Conservation (phyloP, 148 eudicot species). For the Fagopyrum tataricum region DNA sequence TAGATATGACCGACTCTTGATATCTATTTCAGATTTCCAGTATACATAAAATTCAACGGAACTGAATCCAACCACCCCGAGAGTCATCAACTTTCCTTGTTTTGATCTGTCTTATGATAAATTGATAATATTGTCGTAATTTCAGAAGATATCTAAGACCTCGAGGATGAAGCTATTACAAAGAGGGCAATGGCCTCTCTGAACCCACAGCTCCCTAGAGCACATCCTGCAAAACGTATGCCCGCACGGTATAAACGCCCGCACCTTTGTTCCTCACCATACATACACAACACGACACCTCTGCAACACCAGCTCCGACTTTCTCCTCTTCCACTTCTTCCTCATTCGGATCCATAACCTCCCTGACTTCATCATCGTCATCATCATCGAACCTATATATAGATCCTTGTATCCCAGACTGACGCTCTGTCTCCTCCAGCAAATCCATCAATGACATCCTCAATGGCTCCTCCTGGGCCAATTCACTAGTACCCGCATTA, state of each 20-base stretch:
- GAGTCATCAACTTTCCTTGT: neutral
- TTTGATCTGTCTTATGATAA: neutral
- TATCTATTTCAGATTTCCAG: neutral
- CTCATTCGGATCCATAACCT: too few relatives aligned
- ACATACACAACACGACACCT: constrained; percentile 9
- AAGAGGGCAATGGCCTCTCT: constrained; percentile 78
- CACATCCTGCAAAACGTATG: constrained; percentile 86
- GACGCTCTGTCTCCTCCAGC: constrained; percentile 3
- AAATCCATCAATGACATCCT: constrained; percentile 12
- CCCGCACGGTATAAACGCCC: constrained; percentile 75
- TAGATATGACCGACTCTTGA: neutral
- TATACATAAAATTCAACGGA: neutral
- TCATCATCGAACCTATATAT: constrained; percentile 4
- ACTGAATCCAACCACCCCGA: neutral
- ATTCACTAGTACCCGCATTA: neutral
- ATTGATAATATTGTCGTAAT: neutral
- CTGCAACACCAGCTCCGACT: neutral
- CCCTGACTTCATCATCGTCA: neutral
- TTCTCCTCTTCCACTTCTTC: neutral
- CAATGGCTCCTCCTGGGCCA: constrained; percentile 2
- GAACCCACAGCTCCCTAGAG: constrained; percentile 71
- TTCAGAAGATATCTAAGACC: constrained; percentile 69
- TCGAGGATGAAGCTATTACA: constrained; percentile 78
- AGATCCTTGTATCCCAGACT: neutral
- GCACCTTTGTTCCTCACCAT: constrained; percentile 74